Evolutionary conservation across 352 stramenopile genomes (phyloP), one percentile per base, ranked within the genome.

Genomic region (Thraustochytrium striatum): DNA sequence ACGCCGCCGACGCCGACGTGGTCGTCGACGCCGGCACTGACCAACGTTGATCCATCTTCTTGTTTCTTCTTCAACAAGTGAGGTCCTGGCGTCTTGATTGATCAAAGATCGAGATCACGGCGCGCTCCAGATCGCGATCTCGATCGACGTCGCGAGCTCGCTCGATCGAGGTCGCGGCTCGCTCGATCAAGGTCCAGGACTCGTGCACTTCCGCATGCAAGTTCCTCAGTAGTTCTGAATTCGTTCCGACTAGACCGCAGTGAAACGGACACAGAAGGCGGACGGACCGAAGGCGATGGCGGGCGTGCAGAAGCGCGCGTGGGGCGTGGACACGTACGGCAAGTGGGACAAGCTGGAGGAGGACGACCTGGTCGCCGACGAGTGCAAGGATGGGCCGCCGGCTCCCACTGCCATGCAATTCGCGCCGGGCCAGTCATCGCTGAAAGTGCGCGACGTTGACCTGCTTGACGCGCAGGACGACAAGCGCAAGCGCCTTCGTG

Each of bases 261-360:
- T n/a, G n/a, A n/a, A n/a, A n/a, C n/a, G 25, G 47, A 16, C 16
- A 25, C 47, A 55, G 47, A 21, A 21, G 16, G 47, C 25, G 47
- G 25, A 21, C 16, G 47, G 16, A 55, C 16, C 16, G 47, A 16
- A 16, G 25, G 47, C 16, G 62, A 13, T n/a, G 7, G 62, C 21
- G 25, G 33, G 58, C 7, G 32, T 16, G 38, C 43, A 75, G 65
- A 21, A 75, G 65, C 44, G 65, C 16, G 32, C 35, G 8, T 75
- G 65, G 65, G 65, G 65, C 44, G 65, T 50, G 21, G 65, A 75
- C 65, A 75, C 43, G 9, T 75, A 75, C 50, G 21, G 19, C 50
- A 75, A 75, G 65, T 75, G 65, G 65, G 65, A 75, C 65, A 25
- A 72, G 7, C 19, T 75, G 44, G 65, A 39, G 19, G 43, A 30